phyloP scores from a whole-genome alignment of 495 filamentous ascomycete species.

The Aspergillus nanangensis region DNA sequence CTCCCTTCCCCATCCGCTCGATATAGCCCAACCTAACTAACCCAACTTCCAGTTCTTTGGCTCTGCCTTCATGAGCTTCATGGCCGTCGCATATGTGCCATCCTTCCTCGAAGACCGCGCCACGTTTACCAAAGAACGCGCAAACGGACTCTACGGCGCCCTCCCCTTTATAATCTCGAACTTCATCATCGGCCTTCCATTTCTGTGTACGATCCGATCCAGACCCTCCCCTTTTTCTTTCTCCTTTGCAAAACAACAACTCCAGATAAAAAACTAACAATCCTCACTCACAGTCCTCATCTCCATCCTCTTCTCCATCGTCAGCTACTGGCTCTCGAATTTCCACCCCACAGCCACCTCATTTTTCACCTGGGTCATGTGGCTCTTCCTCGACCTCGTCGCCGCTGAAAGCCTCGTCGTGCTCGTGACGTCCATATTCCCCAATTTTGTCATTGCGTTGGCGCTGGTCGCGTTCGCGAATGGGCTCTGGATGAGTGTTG shows the following conservation, averaged over 20 bases:
- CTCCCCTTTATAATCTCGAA: slow-evolving; percentile 69
- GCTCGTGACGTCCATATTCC: slow-evolving; percentile 64
- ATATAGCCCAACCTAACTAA: background rate
- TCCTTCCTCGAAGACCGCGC: slow-evolving; percentile 75
- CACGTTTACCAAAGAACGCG: slow-evolving; percentile 72
- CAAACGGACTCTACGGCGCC: slow-evolving; percentile 74
- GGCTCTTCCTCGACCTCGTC: slow-evolving; percentile 79
- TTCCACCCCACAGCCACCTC: slow-evolving; percentile 60
- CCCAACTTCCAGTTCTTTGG: slow-evolving; percentile 57
- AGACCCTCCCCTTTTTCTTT: background rate
- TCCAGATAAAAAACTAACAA: background rate
- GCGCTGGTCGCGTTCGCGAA: slow-evolving; percentile 78
- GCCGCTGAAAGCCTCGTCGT: slow-evolving; percentile 80
- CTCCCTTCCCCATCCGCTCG: background rate
- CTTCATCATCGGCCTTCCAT: slow-evolving; percentile 77
- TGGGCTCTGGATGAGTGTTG: slow-evolving; percentile 81
- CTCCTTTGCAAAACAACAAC: slow-evolving; percentile 6
- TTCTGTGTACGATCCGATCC: slow-evolving; percentile 47
- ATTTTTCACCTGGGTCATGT: slow-evolving; percentile 80
- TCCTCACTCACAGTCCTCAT: slow-evolving; percentile 51
- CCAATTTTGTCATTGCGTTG: slow-evolving; percentile 72
- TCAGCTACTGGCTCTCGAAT: slow-evolving; percentile 77
- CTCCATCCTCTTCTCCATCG: slow-evolving; percentile 63
- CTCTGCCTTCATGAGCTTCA: slow-evolving; percentile 84
- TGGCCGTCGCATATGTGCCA: slow-evolving; percentile 82